Percentiles rank a stretch among this genome's conserved stretches.
phyloP scores from a whole-genome alignment of 768 basidiomycete genomes.

The Coprinopsis strossmayeri region DNA sequence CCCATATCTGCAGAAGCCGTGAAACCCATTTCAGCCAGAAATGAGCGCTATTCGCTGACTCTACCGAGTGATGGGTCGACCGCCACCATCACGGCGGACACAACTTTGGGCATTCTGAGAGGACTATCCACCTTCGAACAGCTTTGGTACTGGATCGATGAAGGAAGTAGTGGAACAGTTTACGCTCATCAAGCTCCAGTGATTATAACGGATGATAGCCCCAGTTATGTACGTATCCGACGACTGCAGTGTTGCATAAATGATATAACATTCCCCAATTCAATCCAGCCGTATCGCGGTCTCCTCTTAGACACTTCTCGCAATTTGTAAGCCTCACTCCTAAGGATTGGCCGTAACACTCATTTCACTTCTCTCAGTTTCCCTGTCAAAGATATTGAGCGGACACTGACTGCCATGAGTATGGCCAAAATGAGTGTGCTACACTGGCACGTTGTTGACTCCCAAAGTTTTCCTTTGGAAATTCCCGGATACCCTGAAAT shows the following conservation, averaged over 20 bases:
- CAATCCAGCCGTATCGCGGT: constrained; percentile 63
- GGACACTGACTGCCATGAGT: constrained; percentile 72
- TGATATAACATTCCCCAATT: too few species aligned
- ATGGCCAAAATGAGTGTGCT: constrained; percentile 72
- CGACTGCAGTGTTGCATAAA: too few species aligned
- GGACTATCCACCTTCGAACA: constrained; percentile 76
- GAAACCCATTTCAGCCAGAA: constrained; percentile 37
- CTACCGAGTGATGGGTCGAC: constrained; percentile 47
- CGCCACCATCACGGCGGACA: constrained; percentile 54
- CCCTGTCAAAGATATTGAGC: constrained; percentile 55
- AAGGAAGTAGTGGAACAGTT: constrained; percentile 35
- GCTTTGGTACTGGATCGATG: constrained; percentile 58
- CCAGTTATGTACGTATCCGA: constrained; percentile 49
- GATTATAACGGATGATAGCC: constrained; percentile 49
- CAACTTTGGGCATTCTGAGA: constrained; percentile 60
- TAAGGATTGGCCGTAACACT: too few species aligned
- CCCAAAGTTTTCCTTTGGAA: constrained; percentile 70
- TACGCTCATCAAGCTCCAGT: constrained; percentile 55
- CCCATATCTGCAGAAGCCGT: constrained; percentile 50
- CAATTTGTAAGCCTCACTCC: constrained; percentile 69
- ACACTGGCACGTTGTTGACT: constrained; percentile 81
- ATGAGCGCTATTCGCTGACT: constrained; percentile 54
- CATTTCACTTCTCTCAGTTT: constrained; percentile 42
- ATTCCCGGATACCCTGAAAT: constrained; percentile 58
- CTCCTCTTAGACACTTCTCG: constrained; percentile 78